A percentile compares a stretch with the other conserved stretches of the same genome.
Evolutionary conservation across 2,329 filamentous ascomycete genomes (phyloP).

Genomic region (Trichoderma gracile): DNA sequence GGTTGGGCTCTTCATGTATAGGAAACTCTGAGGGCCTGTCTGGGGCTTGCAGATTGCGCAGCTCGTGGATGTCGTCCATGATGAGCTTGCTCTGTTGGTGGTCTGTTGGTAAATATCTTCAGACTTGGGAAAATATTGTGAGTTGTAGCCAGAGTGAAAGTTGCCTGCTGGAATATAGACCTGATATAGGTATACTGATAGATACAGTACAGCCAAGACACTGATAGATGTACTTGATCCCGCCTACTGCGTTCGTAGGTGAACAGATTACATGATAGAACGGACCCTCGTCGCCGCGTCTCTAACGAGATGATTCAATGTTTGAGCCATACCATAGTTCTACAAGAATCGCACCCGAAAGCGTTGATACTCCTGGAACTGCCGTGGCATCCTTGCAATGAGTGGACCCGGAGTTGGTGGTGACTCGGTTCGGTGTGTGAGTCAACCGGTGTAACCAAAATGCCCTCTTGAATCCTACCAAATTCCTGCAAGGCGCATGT

Average conservation of each 20-base stretch:
- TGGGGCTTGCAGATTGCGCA: not conserved
- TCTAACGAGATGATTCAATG: not conserved
- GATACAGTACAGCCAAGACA: no score
- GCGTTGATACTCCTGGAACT: not conserved
- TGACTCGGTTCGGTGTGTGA: conserved; percentile 6
- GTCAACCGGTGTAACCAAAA: not conserved
- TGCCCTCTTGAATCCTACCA: not conserved
- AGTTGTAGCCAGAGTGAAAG: not conserved
- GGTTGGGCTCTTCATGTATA: not conserved
- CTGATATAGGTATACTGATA: no score
- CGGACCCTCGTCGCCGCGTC: not conserved
- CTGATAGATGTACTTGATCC: no score
- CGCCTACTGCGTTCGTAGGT: not conserved
- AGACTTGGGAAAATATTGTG: no score
- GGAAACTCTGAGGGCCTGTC: not conserved
- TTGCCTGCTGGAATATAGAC: not conserved
- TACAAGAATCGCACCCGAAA: not conserved
- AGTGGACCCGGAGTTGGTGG: not conserved
- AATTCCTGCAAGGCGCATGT: not conserved
- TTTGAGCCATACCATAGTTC: not conserved
- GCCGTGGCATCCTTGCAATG: not conserved
- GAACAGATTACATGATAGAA: no score
- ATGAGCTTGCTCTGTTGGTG: not conserved
- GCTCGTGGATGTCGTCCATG: conserved; percentile 5
- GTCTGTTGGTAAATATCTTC: not conserved